phyloP scores from a whole-genome alignment of 2,329 filamentous ascomycete genomes.

The Fusarium newnesense region DNA sequence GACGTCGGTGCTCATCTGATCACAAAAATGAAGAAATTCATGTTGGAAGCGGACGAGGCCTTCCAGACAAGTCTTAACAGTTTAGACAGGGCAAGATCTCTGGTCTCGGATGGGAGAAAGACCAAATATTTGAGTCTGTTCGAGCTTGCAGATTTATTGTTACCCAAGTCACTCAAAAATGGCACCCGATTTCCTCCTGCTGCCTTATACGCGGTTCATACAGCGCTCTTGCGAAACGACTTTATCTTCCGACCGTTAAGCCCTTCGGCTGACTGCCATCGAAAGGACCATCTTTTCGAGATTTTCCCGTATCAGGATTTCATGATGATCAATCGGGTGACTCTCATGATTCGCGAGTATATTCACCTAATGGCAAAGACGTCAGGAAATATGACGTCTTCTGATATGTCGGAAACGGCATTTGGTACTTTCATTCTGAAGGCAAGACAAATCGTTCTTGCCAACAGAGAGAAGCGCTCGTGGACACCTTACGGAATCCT shows the following conservation, averaged over 20 bases:
- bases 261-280: conserved; percentile 57
- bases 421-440: conserved; percentile 60
- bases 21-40: conserved; percentile 60
- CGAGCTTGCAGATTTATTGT: conserved; percentile 60
- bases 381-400: conserved; percentile 18
- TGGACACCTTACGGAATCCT: conserved; percentile 63
- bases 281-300: conserved; percentile 69
- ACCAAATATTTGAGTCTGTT: conserved; percentile 61
- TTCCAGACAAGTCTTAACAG: conserved; percentile 60
- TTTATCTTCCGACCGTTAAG: conserved; percentile 67
- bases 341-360: conserved; percentile 48
- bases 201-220: conserved; percentile 76
- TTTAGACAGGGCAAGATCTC: conserved; percentile 58
- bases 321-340: conserved; percentile 46
- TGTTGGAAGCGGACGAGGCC: conserved; percentile 53
- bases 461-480: conserved; percentile 59
- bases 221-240: conserved; percentile 68
- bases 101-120: conserved; percentile 51
- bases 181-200: conserved; percentile 55
- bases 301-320: conserved; percentile 55
- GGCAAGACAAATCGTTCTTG: conserved; percentile 61
- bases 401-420: conserved; percentile 29
- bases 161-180: conserved; percentile 50
- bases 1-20: conserved; percentile 56
- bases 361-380: conserved; percentile 37